phyloP scores from a whole-genome alignment of 2,329 filamentous ascomycete genomes.

The Atkinsonella hypoxylon region DNA sequence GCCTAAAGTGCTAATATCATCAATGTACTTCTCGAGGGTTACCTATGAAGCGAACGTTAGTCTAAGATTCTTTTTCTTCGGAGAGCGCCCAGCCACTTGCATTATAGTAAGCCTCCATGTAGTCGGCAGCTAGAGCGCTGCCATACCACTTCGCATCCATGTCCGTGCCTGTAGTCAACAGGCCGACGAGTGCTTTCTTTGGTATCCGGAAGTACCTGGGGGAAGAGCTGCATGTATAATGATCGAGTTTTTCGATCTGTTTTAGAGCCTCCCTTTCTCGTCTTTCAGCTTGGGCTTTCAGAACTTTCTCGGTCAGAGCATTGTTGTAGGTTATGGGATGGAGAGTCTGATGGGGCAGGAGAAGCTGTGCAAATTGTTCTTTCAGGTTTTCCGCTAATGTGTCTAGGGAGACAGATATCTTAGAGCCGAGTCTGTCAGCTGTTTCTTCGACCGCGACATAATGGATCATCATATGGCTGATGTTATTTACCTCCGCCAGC shows the following conservation, averaged over 20 bases:
- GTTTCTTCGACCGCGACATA: conserved; percentile 11
- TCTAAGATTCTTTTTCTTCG: not conserved
- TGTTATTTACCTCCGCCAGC: conserved; percentile 6
- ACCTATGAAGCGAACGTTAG: conserved; percentile 6
- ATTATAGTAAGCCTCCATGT: conserved; percentile 29
- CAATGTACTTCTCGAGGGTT: conserved; percentile 10
- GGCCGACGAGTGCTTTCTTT: not conserved
- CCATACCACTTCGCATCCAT: conserved; percentile 1
- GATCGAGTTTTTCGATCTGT: conserved; percentile 5
- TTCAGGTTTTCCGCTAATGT: conserved; percentile 17
- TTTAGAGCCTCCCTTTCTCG: not conserved
- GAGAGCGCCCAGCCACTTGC: conserved; percentile 10
- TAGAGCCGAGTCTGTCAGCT: conserved; percentile 4
- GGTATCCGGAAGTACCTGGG: not conserved
- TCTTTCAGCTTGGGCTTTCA: conserved; percentile 14
- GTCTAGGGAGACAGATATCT: conserved; percentile 11
- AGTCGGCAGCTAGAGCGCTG: conserved; percentile 18
- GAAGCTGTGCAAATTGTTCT: conserved; percentile 30
- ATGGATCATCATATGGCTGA: conserved; percentile 3
- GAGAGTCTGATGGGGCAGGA: conserved; percentile 27
- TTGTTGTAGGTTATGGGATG: conserved; percentile 44
- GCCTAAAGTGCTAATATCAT: conserved; percentile 13
- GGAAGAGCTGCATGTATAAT: not conserved
- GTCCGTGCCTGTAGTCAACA: not conserved
- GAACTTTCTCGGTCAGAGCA: conserved; percentile 28